Conservation (phyloP, 495 filamentous ascomycete genomes). For the Penicillium paxilli region DNA sequence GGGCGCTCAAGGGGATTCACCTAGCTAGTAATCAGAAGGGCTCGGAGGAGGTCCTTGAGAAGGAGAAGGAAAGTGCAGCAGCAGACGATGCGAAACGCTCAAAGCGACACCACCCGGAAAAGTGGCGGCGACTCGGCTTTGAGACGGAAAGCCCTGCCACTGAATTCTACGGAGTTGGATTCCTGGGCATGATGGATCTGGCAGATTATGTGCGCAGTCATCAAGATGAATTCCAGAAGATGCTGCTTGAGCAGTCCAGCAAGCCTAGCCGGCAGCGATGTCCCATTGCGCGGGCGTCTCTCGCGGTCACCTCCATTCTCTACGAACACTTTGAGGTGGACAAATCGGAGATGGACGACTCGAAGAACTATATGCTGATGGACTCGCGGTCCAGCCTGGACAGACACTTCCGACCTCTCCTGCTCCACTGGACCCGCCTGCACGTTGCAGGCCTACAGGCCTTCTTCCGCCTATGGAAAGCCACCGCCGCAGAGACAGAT, state of each 20-base stretch:
- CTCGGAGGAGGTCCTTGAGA: slow-evolving; percentile 5
- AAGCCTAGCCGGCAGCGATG: slow-evolving; percentile 71
- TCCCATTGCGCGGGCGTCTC: slow-evolving; percentile 82
- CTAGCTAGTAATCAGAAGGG: slow-evolving; percentile 75
- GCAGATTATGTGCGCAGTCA: slow-evolving; percentile 89
- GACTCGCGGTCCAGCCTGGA: slow-evolving; percentile 82
- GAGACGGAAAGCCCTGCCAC: slow-evolving; percentile 80
- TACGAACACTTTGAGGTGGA: slow-evolving; percentile 97
- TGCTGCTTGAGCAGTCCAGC: slow-evolving; percentile 85
- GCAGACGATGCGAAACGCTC: slow-evolving; percentile 54
- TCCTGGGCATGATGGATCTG: slow-evolving; percentile 96
- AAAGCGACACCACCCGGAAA: slow-evolving; percentile 77
- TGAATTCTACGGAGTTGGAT: slow-evolving; percentile 86
- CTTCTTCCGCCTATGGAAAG: slow-evolving; percentile 91
- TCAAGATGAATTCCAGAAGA: slow-evolving; percentile 88
- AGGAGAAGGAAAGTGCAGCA: slow-evolving; percentile 29
- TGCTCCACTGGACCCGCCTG: slow-evolving; percentile 95
- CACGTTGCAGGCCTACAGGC: slow-evolving; percentile 86
- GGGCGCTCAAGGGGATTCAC: slow-evolving; percentile 81
- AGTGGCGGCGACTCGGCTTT: slow-evolving; percentile 92
- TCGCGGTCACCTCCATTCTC: slow-evolving; percentile 83
- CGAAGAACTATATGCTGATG: slow-evolving; percentile 70
- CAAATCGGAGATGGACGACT: slow-evolving; percentile 79
- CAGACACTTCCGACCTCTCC: slow-evolving; percentile 79
- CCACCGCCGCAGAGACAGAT: slow-evolving; percentile 74